Base-by-base conservation (phyloP, 2,329 filamentous ascomycete species). In the Fusarium falciforme region DNA sequence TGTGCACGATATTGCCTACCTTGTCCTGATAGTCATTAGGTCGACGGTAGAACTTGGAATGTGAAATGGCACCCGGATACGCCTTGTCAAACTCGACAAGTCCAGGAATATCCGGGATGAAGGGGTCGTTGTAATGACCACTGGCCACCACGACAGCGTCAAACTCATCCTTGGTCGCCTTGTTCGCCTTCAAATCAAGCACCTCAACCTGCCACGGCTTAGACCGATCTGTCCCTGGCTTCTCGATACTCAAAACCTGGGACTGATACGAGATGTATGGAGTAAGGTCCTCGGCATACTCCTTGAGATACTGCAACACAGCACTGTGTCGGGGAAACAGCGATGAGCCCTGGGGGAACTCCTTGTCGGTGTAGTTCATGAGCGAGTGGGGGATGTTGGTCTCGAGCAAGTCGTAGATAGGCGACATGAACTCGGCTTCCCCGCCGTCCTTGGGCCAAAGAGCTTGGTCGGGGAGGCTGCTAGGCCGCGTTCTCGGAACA, bases 311-410 rank as follows among this genome's bases (percentile, higher is more conserved):
- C 44, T 88, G 77, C 66, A 90, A 85, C 4, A 95, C 92, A 4
- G 86, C 86, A 47, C 87, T 82, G 75, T 93, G 91, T 11, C 83
- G 86, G 0, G 93, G 93, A 70, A 94, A 94, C 1, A 95, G 84
- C 64, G 91, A 88, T 10, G 87, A 84, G 10, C 89, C 85, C 8
- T 84, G 73, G 0, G 88, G 86, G 76, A 93, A 94, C 1, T 85
- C 79, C 4, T 87, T 84, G 68, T 94, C 91, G 0, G 89, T 89
- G 78, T 90, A 95, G 12, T 87, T 85, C 93, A 96, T 95, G 35
- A 95, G 80, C 1, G 85, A 85, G 66, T 92, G 88, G 0, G 93
- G 93, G 38, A 95, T 93, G 80, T 96, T 96, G 2, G 93, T 94
- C 79, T 95, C 92, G 3, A 95, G 84, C 14, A 85, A 83, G 61